Evolutionary conservation across 768 basidiomycete genomes (phyloP).

Genomic region (Leccinum aurantiacum): DNA sequence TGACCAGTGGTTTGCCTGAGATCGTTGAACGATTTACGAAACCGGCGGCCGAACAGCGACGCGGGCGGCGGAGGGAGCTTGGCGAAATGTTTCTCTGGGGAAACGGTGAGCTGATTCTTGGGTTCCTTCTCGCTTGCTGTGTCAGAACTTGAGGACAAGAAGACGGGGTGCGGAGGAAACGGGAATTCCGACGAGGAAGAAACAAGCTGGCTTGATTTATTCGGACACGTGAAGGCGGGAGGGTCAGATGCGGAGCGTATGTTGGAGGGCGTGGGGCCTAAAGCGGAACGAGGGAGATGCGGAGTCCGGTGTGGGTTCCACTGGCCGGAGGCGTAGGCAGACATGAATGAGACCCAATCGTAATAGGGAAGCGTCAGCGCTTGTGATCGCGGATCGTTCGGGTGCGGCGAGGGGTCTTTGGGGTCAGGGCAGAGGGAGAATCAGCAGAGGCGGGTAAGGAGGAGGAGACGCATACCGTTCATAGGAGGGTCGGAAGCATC

Average conservation of each 20-base stretch:
- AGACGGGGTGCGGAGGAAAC: slow-evolving; percentile 7
- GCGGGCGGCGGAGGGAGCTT: slow-evolving; percentile 27
- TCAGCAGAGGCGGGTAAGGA: slow-evolving; percentile 5
- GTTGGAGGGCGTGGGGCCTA: slow-evolving; percentile 23
- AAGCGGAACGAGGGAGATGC: slow-evolving; percentile 46
- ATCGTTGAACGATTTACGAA: slow-evolving; percentile 49
- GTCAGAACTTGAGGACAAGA: slow-evolving; percentile 14
- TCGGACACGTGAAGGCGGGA: slow-evolving; percentile 1
- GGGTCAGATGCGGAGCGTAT: slow-evolving; percentile 13
- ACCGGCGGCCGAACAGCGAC: slow-evolving; percentile 38
- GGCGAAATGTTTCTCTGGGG: slow-evolving; percentile 27
- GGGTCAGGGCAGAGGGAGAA: slow-evolving; percentile 23
- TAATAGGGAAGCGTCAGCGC: slow-evolving; percentile 31
- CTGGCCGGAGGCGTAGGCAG: slow-evolving; percentile 71
- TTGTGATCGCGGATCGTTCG: slow-evolving; percentile 21
- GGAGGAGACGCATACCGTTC: slow-evolving; percentile 23
- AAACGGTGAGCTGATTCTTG: slow-evolving; percentile 19
- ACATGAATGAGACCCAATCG: slow-evolving; percentile 77
- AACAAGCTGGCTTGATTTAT: slow-evolving; percentile 10
- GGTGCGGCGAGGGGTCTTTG: background rate
- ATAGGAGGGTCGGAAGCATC: slow-evolving; percentile 16
- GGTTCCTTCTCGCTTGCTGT: slow-evolving; percentile 19
- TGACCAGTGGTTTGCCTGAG: slow-evolving; percentile 35
- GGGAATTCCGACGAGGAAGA: slow-evolving; percentile 14
- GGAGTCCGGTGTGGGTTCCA: slow-evolving; percentile 81